Conservation (phyloP, 352 stramenopile genomes). For the Globisporangium middletonii region DNA sequence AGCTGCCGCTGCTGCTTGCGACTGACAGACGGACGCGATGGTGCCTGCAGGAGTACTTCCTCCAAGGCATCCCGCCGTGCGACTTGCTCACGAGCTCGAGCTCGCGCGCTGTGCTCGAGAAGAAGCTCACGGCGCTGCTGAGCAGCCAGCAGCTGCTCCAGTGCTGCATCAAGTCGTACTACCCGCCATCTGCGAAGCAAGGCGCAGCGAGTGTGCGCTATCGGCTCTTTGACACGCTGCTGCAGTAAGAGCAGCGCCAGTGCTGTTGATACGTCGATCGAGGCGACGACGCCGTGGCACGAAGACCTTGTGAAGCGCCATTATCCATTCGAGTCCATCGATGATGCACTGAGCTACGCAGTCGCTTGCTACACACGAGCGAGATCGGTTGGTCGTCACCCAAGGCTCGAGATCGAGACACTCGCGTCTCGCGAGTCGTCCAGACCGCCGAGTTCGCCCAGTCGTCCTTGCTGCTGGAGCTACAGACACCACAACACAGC, state of each 20-base stretch:
- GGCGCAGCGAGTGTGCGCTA: conserved; percentile 36
- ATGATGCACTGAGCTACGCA: background rate
- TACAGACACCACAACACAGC: conserved; percentile 15
- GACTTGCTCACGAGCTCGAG: conserved; percentile 47
- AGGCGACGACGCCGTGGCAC: background rate
- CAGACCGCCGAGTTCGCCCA: conserved; percentile 29
- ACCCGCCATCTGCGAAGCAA: conserved; percentile 15
- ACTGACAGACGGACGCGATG: background rate
- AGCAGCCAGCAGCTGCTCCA: conserved; percentile 20
- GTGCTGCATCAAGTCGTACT: conserved; percentile 74
- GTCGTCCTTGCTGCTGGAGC: conserved; percentile 58
- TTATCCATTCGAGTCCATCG: background rate
- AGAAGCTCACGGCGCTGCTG: conserved; percentile 37
- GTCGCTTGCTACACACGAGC: background rate
- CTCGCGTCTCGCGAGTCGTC: conserved; percentile 32
- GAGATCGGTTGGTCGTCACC: background rate
- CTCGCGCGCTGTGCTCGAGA: conserved; percentile 43
- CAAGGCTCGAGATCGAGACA: conserved; percentile 49
- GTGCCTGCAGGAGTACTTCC: conserved; percentile 44
- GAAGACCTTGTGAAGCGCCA: background rate
- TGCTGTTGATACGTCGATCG: background rate
- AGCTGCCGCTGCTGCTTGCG: background rate
- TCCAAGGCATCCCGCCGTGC: conserved; percentile 64
- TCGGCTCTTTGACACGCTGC: conserved; percentile 60
- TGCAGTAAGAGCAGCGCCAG: conserved; percentile 16